A percentile compares a stretch with the other conserved stretches of the same genome.
Evolutionary conservation across 2,329 filamentous ascomycete genomes (phyloP).

Genomic region (Xylaria sp.): DNA sequence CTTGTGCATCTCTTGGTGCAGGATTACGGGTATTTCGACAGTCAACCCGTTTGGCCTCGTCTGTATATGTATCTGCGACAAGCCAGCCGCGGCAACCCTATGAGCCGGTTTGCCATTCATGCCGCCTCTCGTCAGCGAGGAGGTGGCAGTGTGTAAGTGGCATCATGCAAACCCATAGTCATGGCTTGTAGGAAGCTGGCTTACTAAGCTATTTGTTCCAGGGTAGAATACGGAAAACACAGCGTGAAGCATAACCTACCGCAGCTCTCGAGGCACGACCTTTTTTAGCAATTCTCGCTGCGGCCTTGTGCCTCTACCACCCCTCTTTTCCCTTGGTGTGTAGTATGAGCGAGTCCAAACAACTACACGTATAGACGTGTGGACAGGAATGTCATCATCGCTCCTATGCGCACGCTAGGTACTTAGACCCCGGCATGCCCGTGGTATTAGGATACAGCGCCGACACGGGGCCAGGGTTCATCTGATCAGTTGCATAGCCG

Average conservation of each 20-base stretch:
- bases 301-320: background rate
- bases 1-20: background rate
- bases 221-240: no score
- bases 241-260: background rate
- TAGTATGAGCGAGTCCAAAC: background rate
- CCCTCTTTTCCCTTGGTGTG: background rate
- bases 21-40: conserved; percentile 7
- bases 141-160: conserved; percentile 18
- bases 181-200: background rate
- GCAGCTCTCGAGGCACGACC: background rate
- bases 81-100: conserved; percentile 20
- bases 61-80: conserved; percentile 32
- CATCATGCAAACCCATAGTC: conserved; percentile 2
- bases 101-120: conserved; percentile 28
- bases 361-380: background rate
- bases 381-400: background rate
- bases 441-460: background rate
- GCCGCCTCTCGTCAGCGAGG: conserved; percentile 33
- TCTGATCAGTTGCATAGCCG: background rate
- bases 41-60: conserved; percentile 6
- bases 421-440: background rate
- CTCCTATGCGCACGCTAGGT: background rate
- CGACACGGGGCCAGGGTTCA: background rate
- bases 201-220: background rate
- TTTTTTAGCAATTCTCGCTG: no score